Evolutionary conservation across 2,329 filamentous ascomycete genomes (phyloP), one percentile per base, ranked within the genome.

Genomic region (Fusarium subglutinans): DNA sequence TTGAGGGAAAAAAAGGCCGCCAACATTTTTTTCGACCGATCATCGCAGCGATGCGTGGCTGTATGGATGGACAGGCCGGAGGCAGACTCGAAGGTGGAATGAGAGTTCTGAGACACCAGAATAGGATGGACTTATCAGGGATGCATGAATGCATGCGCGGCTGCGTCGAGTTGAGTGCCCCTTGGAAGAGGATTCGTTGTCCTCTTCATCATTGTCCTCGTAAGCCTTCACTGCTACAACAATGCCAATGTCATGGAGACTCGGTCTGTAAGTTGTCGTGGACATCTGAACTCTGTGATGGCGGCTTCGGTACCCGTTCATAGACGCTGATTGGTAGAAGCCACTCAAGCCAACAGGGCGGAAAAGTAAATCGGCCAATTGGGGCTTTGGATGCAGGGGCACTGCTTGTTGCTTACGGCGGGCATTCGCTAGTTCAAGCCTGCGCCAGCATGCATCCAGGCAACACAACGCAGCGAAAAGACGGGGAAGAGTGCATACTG

Each of bases 71-170:
- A 63, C 66, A 56, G 63, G 40, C 69, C 61, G 66, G 67, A 68
- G 74, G 74, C 73, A 74, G 74, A 76, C 62, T 59, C 44, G 43
- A 53, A 75, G 73, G 73, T 70, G 62, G 68, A 76, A 67, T 62
- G 24, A n/a, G 56, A 51, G 33, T 38, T 30, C 43, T 59, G 53
- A 61, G 66, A 64, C 63, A 67, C 26, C 15, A 22, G 28, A 63
- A 63, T n/a, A 28, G 33, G n/a, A 63, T 24, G 35, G 28, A 40
- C 43, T 60, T 47, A 44, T 55, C 37, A 47, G 59, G 62, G 44
- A 56, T 47, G 61, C 55, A 65, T 62, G 63, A 53, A 62, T 68
- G 72, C 50, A 62, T 63, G 57, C 70, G 53, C 45, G 47, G 48
- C 63, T 35, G 51, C 14, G 28, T 62, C 54, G 43, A 35, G 33